Percentiles rank a stretch among this genome's conserved stretches.
These are phyloP conservation scores for Boletus vinaceobasis DNA, from an alignment of 768 basidiomycete species.

Conservation along the genomic window DNA sequence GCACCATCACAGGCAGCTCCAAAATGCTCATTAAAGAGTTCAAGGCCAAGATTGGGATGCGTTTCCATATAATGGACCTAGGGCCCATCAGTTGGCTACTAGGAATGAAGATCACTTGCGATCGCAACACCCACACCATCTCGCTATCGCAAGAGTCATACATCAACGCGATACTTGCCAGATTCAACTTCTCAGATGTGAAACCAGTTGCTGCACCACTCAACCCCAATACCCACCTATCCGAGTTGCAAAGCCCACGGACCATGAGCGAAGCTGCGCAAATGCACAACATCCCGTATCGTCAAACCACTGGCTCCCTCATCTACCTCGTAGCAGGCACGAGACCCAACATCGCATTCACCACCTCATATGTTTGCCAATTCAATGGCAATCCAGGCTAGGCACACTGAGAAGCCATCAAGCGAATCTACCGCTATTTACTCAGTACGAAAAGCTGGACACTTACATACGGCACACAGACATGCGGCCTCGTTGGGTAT, in stretches of 20 bases:
- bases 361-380: too few species aligned
- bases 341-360: neutral
- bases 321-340: neutral
- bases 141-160: neutral
- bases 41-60: neutral
- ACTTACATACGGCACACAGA: neutral
- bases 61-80: neutral
- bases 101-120: neutral
- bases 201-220: neutral
- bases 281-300: neutral
- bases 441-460: neutral
- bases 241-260: neutral
- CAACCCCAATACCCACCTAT: neutral
- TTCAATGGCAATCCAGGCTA: neutral
- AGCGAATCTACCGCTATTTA: constrained; percentile 17
- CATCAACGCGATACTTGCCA: too few species aligned
- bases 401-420: too few species aligned
- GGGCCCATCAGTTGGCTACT: neutral
- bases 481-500: neutral
- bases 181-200: too few species aligned
- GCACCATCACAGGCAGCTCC: neutral
- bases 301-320: neutral
- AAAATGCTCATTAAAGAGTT: neutral
- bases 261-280: neutral
- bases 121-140: neutral